Evolutionary conservation across 2,329 filamentous ascomycete species (phyloP), one percentile per base, ranked within the genome.

Genomic region (Beauveria sp.): DNA sequence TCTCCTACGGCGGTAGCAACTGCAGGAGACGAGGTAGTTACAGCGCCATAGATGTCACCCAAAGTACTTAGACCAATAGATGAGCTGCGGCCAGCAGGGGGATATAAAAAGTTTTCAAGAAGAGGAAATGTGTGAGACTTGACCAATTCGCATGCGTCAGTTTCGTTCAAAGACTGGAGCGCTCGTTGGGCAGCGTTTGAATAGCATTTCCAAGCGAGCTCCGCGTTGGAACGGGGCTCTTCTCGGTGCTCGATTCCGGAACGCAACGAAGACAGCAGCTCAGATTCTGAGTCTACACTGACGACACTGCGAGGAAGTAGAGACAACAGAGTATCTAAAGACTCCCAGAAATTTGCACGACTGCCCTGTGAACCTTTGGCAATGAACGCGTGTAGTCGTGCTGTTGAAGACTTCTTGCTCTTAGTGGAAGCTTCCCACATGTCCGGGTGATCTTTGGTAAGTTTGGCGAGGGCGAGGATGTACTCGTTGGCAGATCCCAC

Each of bases 351-450:
- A 10, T 80, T 82, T 3, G 80, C 75, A 0, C 84, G 78, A 3
- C 89, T 88, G n/a, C 86, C 84, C 68, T 97, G 90, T 0, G 93
- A 96, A 3, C 94, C 93, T 67, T 87, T 90, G 64, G 89, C 86
- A 7, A 97, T 77, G 66, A 96, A 94, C 9, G 85, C 78, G 55
- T 84, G 82, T 4, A 99, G 73, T 24, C 87, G 76, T 4, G 77
- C 76, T 2, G 83, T 66, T 0, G 83, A 78, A 1, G 81, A 74
- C 61, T 81, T 84, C 64, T 84, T 83, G n/a, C 76, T 76, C 18
- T 69, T 66, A 3, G 80, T 62, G 72, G 82, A 78, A 34, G 61
- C 37, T 1, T 85, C 87, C 94, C 94, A 99, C 10, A 92, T 78
- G 18, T 85, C 80, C 1, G 91, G 86, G 54, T 86, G 81, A 14